Evolutionary conservation across 345 rosid species (phyloP).

Genomic region (Atalantia buxifolia): DNA sequence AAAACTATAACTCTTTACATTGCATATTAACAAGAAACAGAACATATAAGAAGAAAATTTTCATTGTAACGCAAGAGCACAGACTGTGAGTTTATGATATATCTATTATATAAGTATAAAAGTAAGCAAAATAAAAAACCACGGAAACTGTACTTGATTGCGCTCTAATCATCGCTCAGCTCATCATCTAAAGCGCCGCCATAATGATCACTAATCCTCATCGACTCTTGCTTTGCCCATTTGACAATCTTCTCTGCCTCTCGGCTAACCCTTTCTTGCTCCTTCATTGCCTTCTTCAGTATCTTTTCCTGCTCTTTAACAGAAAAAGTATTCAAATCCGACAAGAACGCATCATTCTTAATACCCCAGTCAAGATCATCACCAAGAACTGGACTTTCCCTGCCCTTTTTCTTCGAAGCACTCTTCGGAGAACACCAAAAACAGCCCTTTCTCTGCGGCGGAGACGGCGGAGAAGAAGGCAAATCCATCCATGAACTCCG

Average conservation of each 20-base stretch:
- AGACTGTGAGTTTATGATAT: not conserved
- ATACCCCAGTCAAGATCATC: conserved; percentile 31
- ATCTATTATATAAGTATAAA: not conserved
- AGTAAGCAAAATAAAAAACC: not conserved
- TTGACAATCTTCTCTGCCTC: conserved; percentile 72
- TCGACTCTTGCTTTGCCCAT: conserved; percentile 64
- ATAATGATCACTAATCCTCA: conserved; percentile 26
- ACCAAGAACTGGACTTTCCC: conserved; percentile 18
- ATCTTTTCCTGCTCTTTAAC: conserved; percentile 50
- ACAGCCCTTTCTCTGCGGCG: conserved; percentile 47
- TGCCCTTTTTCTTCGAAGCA: conserved; percentile 29
- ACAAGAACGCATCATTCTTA: conserved; percentile 34
- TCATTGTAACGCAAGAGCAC: not conserved
- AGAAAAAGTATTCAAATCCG: conserved; percentile 52
- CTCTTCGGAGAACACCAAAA: conserved; percentile 68
- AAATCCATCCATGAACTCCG: conserved; percentile 29
- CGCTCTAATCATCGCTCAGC: conserved; percentile 28
- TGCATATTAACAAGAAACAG: not conserved
- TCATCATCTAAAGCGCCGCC: conserved; percentile 27
- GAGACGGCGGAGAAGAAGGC: conserved; percentile 32
- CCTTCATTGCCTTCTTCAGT: conserved; percentile 57
- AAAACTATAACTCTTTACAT: not conserved
- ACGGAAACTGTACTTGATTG: not conserved
- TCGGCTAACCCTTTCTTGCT: conserved; percentile 52
- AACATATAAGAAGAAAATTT: not conserved